These are phyloP conservation scores for Pythium sukuiense DNA, from an alignment of 352 stramenopile genomes.

Conservation along the genomic window DNA sequence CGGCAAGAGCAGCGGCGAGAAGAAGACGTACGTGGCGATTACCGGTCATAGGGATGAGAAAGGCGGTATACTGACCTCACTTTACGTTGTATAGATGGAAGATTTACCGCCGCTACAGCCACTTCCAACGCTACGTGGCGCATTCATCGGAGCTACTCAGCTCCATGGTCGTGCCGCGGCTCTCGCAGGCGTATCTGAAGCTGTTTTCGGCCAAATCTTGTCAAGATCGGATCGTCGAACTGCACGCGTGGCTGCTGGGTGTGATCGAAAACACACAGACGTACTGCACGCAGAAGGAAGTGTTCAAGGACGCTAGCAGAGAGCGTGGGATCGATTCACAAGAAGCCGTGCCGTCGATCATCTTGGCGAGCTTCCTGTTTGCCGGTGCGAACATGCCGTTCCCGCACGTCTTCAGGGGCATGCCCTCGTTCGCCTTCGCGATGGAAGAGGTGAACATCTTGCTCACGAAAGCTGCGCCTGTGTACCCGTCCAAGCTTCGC, in stretches of 20 bases:
- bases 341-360: slow-evolving; percentile 48
- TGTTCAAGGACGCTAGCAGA: slow-evolving; percentile 11
- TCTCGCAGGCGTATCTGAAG: slow-evolving; percentile 81
- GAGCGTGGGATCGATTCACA: slow-evolving; percentile 32
- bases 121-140: slow-evolving; percentile 79
- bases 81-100: slow-evolving; percentile 44
- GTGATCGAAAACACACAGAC: slow-evolving; percentile 73
- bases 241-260: slow-evolving; percentile 63
- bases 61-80: too few species aligned
- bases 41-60: too few species aligned
- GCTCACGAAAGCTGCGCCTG: slow-evolving; percentile 39
- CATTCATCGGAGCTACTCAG: slow-evolving; percentile 58
- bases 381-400: slow-evolving; percentile 75
- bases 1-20: slow-evolving; percentile 32
- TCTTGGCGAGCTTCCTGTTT: slow-evolving; percentile 70
- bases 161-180: slow-evolving; percentile 52
- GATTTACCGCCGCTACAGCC: slow-evolving; percentile 82
- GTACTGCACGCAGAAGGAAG: slow-evolving; percentile 47
- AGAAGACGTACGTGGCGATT: slow-evolving; percentile 37
- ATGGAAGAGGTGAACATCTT: slow-evolving; percentile 72
- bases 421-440: slow-evolving; percentile 74
- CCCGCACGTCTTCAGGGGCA: slow-evolving; percentile 58
- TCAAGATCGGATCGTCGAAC: slow-evolving; percentile 73
- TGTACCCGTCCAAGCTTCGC: slow-evolving; percentile 69
- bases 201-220: slow-evolving; percentile 79